Evolutionary conservation across 768 basidiomycete genomes (phyloP), one percentile per base, ranked within the genome.

Genomic region (Mycena epipterygia): DNA sequence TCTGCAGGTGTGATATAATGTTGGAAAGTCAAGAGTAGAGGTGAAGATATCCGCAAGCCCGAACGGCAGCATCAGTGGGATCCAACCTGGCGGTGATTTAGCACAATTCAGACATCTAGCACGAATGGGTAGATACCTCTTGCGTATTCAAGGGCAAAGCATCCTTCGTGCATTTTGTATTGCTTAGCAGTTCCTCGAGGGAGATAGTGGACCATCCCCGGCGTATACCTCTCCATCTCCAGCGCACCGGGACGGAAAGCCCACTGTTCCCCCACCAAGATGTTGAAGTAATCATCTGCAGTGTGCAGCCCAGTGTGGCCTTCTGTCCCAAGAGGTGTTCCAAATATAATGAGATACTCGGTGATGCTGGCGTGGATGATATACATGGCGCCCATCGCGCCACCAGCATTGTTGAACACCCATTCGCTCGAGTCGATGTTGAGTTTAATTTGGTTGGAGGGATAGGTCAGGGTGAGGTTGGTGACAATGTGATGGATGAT

Each of bases 341-440:
- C 97, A 73, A 98, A 98, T 74, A 98, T 92, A 79, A 96, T 96
- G 74, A 95, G 89, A 83, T 97, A 99, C 84, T 99, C 98, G 13
- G 97, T 98, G 76, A 99, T 92, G 82, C 91, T 93, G 21, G 97
- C 95, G 76, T 99, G 98, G 73, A 99, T 95, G 82, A 99, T 88
- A 80, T 96, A 98, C 97, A 99, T 98, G 37, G 92, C 92, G 48
- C 96, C 96, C 97, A 97, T 98, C 0, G 96, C 96, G 68, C 98
- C 98, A 14, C 97, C 98, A 0, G 97, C 97, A 76, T 98, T 99
- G 85, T 91, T 98, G 82, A 97, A 94, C 29, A 98, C 89, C 97
- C 97, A 98, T 76, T 98, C 96, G 41, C 84, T 84, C 25, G 87
- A 78, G 83, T 92, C 76, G 57, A 89, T 73, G 78, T 90, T 89